Percentiles rank a stretch among this genome's conserved stretches.
Conservation (phyloP, 306 rosid species). For the Casuarina glauca region DNA sequence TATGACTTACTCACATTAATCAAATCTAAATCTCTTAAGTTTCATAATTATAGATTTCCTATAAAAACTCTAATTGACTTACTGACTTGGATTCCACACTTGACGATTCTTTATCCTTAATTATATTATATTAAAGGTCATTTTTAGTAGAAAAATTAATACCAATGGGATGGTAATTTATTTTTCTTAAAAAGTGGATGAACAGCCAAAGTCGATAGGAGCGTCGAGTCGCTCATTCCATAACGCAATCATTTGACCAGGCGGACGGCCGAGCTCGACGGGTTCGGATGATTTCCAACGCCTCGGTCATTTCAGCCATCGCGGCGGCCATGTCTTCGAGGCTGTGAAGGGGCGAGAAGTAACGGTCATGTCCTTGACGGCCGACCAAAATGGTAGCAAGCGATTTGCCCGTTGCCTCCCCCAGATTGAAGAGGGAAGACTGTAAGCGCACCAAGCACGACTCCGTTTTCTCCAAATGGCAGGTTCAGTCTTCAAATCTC, state of each 20-base stretch:
- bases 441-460: background rate
- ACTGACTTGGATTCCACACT: too few relatives aligned
- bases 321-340: background rate
- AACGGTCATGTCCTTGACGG: conserved; percentile 21
- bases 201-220: background rate
- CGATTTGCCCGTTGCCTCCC: conserved; percentile 3
- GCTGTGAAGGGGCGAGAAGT: conserved; percentile 6
- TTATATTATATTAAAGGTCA: too few relatives aligned
- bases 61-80: too few relatives aligned
- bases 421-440: conserved; percentile 2
- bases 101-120: too few relatives aligned
- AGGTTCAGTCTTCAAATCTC: background rate
- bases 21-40: too few relatives aligned
- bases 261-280: too few relatives aligned
- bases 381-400: conserved; percentile 23
- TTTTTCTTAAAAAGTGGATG: too few relatives aligned
- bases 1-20: too few relatives aligned
- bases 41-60: too few relatives aligned
- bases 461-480: background rate
- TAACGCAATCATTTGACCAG: too few relatives aligned
- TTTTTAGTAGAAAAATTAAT: too few relatives aligned
- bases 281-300: background rate
- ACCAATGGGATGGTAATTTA: too few relatives aligned
- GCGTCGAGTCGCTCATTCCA: background rate
- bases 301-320: background rate